A percentile compares a stretch with the other conserved stretches of the same genome.
phyloP scores from a whole-genome alignment of 305 asterid species.

The Stenogyne calaminthoides region DNA sequence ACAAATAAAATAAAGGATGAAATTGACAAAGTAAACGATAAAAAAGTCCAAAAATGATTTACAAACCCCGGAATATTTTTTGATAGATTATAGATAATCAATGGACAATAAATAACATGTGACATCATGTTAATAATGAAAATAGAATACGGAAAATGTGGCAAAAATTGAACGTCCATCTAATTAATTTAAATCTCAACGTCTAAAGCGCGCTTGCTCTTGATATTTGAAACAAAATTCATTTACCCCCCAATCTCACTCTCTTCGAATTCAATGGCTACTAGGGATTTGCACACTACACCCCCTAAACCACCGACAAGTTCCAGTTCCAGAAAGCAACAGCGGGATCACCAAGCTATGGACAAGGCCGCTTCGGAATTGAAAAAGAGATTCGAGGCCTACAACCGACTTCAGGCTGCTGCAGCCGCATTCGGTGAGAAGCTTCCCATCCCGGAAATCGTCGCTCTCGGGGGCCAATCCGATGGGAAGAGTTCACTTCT shows the following conservation, averaged over 20 bases:
- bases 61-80: too few relatives aligned
- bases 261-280: constrained; percentile 28
- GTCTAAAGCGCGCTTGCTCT: not conserved
- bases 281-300: constrained; percentile 36
- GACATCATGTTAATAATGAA: too few relatives aligned
- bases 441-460: constrained; percentile 91
- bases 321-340: constrained; percentile 45
- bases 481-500: constrained; percentile 97
- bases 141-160: too few relatives aligned
- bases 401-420: constrained; percentile 91
- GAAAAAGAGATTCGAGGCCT: constrained; percentile 83
- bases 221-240: not conserved
- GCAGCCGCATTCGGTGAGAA: constrained; percentile 98
- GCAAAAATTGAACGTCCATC: too few relatives aligned
- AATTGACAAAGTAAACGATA: too few relatives aligned
- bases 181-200: constrained; percentile 36
- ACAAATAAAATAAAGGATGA: too few relatives aligned
- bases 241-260: not conserved
- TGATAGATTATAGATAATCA: too few relatives aligned
- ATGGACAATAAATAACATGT: too few relatives aligned
- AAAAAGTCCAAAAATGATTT: too few relatives aligned
- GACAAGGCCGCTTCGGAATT: constrained; percentile 41
- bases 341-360: constrained; percentile 36
- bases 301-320: constrained; percentile 53
- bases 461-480: constrained; percentile 93